These are phyloP conservation scores for Strobilomyces dryophilus DNA, from an alignment of 768 basidiomycete genomes.

Conservation along the genomic window DNA sequence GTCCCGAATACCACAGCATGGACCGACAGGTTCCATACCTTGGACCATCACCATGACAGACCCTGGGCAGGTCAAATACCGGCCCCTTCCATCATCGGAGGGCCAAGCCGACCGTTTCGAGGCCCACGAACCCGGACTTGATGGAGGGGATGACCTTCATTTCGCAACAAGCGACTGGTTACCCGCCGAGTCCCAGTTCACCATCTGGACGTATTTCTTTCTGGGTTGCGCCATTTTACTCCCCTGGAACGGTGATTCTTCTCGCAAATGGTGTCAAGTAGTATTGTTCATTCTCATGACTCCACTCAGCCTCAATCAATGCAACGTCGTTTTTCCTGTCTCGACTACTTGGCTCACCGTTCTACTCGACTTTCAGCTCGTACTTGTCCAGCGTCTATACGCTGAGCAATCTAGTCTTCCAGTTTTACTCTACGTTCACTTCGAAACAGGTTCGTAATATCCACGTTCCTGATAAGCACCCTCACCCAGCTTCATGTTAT, in stretches of 20 bases:
- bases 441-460: constrained; percentile 54
- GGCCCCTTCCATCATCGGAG: constrained; percentile 20
- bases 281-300: constrained; percentile 1
- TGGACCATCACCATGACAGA: constrained; percentile 7
- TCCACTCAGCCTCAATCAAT: constrained; percentile 71
- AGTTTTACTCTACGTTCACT: constrained; percentile 70
- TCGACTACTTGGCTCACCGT: constrained; percentile 55
- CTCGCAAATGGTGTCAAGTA: not conserved
- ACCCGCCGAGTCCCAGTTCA: constrained; percentile 34
- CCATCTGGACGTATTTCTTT: constrained; percentile 65
- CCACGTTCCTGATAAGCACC: not conserved
- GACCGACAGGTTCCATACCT: not conserved
- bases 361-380: constrained; percentile 58
- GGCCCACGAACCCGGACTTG: not conserved
- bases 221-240: constrained; percentile 77
- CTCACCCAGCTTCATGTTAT: constrained; percentile 2
- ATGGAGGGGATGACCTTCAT: constrained; percentile 5
- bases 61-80: constrained; percentile 12
- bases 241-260: constrained; percentile 80
- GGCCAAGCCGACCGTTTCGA: constrained; percentile 1
- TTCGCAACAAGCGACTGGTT: constrained; percentile 24
- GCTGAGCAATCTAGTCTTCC: constrained; percentile 59
- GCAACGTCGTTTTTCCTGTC: constrained; percentile 79
- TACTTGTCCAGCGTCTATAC: constrained; percentile 64
- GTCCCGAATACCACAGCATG: not conserved